Evolutionary conservation across 805 yeast species (phyloP).

Genomic region (Barnettozyma vustinii): DNA sequence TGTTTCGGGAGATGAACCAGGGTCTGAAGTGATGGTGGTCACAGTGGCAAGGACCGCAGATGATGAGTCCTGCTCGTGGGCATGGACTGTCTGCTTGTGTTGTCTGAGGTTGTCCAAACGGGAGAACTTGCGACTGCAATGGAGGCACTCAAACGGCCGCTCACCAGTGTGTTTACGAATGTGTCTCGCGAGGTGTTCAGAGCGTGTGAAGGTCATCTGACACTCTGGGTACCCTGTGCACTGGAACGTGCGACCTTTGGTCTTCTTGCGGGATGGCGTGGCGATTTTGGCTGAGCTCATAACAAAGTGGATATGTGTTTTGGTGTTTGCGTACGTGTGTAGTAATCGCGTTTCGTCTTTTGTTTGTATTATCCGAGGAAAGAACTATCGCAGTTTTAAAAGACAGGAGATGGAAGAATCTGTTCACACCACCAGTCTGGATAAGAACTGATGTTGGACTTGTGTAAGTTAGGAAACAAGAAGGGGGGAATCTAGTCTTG

Average conservation of each 20-base stretch:
- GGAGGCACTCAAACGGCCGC: slow-evolving; percentile 83
- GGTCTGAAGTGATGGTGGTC: slow-evolving; percentile 4
- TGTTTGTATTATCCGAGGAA: not conserved
- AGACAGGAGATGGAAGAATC: not conserved
- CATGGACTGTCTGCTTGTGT: slow-evolving; percentile 83
- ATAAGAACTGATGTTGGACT: too few species aligned
- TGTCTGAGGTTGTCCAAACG: slow-evolving; percentile 86
- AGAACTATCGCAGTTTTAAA: not conserved
- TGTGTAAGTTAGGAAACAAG: too few species aligned
- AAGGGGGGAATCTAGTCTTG: not conserved
- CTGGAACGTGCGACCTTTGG: slow-evolving; percentile 66
- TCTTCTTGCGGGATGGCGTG: slow-evolving; percentile 26
- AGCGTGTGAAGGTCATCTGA: slow-evolving; percentile 81
- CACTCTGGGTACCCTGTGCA: slow-evolving; percentile 87
- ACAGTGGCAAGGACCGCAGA: slow-evolving; percentile 3
- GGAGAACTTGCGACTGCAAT: slow-evolving; percentile 68
- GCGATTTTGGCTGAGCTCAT: not conserved
- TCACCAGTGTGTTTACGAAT: slow-evolving; percentile 93
- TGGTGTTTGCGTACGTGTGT: not conserved
- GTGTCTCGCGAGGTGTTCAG: slow-evolving; percentile 90
- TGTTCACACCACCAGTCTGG: not conserved
- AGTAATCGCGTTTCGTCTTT: not conserved
- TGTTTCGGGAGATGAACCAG: slow-evolving; percentile 1
- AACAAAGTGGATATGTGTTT: not conserved
- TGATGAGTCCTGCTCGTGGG: slow-evolving; percentile 23